Conservation (phyloP, 2,329 filamentous ascomycete genomes). For the Fusarium lyarnte region DNA sequence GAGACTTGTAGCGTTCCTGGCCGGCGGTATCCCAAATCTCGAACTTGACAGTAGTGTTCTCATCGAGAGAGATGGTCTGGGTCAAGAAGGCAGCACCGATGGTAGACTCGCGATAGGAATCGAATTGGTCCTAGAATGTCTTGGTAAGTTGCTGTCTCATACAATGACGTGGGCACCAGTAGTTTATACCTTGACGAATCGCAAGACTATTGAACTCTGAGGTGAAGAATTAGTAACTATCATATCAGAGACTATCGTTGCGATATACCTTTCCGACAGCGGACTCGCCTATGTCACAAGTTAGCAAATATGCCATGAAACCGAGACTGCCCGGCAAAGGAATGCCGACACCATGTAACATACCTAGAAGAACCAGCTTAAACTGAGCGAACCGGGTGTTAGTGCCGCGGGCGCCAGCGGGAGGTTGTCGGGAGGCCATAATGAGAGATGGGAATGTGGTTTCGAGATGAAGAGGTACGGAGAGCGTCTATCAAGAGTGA, state of each 20-base stretch:
- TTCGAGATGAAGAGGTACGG: slow-evolving; percentile 35
- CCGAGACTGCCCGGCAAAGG: slow-evolving; percentile 2
- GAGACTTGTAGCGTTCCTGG: slow-evolving; percentile 98
- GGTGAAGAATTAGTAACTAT: slow-evolving; percentile 32
- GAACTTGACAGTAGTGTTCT: slow-evolving; percentile 98
- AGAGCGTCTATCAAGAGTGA: slow-evolving; percentile 23
- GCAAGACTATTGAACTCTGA: slow-evolving; percentile 94
- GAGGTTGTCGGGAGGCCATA: slow-evolving; percentile 86
- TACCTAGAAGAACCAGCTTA: slow-evolving; percentile 97
- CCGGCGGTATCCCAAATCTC: slow-evolving; percentile 99
- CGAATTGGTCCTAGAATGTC: slow-evolving; percentile 87
- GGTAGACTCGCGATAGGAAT: slow-evolving; percentile 94
- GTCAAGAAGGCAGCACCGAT: slow-evolving; percentile 99
- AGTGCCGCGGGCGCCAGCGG: slow-evolving; percentile 68
- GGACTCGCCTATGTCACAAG: slow-evolving; percentile 79
- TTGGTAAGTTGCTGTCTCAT: slow-evolving; percentile 19
- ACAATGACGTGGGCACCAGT: background rate
- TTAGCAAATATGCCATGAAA: slow-evolving; percentile 49
- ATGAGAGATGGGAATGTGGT: slow-evolving; percentile 46
- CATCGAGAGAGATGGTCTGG: slow-evolving; percentile 97
- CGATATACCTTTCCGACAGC: slow-evolving; percentile 91
- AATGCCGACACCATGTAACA: slow-evolving; percentile 45
- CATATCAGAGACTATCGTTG: background rate
- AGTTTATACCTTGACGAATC: slow-evolving; percentile 90
- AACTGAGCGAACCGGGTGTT: slow-evolving; percentile 97